Evolutionary conservation across 495 filamentous ascomycete species (phyloP).

Genomic region (Terfezia boudieri): DNA sequence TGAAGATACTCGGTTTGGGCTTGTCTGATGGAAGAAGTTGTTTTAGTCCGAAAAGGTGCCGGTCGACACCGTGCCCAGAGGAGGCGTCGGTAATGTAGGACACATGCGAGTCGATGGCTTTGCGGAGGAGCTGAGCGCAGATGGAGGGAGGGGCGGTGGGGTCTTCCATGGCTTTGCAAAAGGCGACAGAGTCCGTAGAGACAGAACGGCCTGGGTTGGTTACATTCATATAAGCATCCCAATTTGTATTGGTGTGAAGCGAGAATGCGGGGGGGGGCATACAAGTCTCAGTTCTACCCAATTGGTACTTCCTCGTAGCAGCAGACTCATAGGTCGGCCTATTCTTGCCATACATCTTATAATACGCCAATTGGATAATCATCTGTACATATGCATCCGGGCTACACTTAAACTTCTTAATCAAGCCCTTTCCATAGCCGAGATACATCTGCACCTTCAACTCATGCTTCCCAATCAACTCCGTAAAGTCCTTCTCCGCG

Average conservation of each 20-base stretch:
- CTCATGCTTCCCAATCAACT: slow-evolving; percentile 68
- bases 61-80: slow-evolving; percentile 83
- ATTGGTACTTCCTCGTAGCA: slow-evolving; percentile 80
- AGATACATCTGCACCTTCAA: slow-evolving; percentile 86
- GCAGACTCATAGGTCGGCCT: slow-evolving; percentile 96
- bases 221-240: neutral
- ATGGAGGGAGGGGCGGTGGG: slow-evolving; percentile 35
- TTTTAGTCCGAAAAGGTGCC: slow-evolving; percentile 93
- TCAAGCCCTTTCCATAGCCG: slow-evolving; percentile 92
- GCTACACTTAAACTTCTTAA: slow-evolving; percentile 98
- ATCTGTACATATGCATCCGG: slow-evolving; percentile 97
- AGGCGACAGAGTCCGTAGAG: slow-evolving; percentile 77
- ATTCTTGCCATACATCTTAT: slow-evolving; percentile 95
- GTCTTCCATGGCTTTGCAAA: slow-evolving; percentile 69
- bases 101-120: slow-evolving; percentile 58
- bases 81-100: slow-evolving; percentile 76
- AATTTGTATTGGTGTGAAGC: too few relatives aligned
- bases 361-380: slow-evolving; percentile 96
- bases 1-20: slow-evolving; percentile 57
- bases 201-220: slow-evolving; percentile 39
- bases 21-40: slow-evolving; percentile 66
- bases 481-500: slow-evolving; percentile 51
- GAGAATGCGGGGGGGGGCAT: neutral
- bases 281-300: slow-evolving; percentile 84
- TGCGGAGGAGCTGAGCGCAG: slow-evolving; percentile 50